Conservation (phyloP, 306 rosid genomes). For the Phaseolus lunatus region DNA sequence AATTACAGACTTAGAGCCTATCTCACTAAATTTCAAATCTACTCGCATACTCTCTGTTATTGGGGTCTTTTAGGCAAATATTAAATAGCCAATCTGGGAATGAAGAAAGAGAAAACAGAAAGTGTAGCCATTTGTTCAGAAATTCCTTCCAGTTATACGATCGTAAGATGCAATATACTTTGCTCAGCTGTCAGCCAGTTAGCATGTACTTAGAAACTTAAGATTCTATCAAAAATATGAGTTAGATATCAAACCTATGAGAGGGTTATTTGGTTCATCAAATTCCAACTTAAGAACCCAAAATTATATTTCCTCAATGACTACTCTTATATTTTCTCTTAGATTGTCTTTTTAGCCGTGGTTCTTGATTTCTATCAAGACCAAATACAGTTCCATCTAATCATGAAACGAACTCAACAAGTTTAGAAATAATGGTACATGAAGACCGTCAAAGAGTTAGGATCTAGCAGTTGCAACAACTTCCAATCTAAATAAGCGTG, state of each 20-base stretch:
- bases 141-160: constrained; percentile 8
- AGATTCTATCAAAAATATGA: not conserved
- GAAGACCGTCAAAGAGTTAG: no score
- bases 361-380: not conserved
- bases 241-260: not conserved
- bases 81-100: not conserved
- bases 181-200: not conserved
- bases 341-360: not conserved
- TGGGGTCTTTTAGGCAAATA: not conserved
- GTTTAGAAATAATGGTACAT: not conserved
- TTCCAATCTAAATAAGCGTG: no score
- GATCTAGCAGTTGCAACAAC: no score
- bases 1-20: not conserved
- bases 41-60: not conserved
- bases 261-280: not conserved
- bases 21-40: constrained; percentile 1
- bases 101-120: constrained; percentile 1
- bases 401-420: not conserved
- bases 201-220: not conserved
- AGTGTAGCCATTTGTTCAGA: not conserved
- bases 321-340: not conserved
- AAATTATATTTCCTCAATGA: not conserved
- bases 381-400: not conserved
- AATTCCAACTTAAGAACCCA: not conserved
- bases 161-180: not conserved